These are phyloP conservation scores for Trichoderma pleuroti DNA, from an alignment of 2,329 filamentous ascomycete species.

Conservation along the genomic window DNA sequence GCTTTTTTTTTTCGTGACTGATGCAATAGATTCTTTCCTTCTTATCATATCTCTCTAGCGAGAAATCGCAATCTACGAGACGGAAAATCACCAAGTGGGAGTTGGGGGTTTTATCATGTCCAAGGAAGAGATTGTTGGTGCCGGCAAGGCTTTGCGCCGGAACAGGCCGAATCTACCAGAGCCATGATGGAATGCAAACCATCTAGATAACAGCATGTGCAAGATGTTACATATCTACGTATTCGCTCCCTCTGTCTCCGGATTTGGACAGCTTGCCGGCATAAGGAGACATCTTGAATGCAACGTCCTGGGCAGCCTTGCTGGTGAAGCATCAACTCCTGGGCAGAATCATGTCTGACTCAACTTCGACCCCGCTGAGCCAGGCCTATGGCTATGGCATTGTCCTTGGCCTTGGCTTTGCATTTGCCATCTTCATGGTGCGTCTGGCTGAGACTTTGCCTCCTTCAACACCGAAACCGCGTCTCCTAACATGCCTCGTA, in stretches of 20 bases:
- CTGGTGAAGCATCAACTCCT: not conserved
- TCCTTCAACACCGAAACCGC: too few relatives aligned
- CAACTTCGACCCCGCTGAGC: constrained; percentile 37
- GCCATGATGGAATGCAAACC: not conserved
- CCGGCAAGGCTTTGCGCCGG: not conserved
- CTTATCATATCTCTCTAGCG: not conserved
- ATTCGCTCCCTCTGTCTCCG: not conserved
- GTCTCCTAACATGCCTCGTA: not conserved
- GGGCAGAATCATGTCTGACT: constrained; percentile 6
- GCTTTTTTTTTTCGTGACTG: not conserved
- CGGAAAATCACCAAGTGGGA: not conserved
- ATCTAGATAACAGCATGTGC: not conserved
- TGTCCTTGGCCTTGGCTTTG: constrained; percentile 68
- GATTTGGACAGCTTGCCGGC: not conserved
- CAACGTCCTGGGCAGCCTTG: not conserved
- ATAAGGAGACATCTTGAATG: not conserved
- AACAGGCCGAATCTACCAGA: not conserved
- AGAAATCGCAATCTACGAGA: not conserved
- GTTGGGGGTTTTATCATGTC: not conserved
- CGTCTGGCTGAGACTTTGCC: not conserved
- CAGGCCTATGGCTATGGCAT: constrained; percentile 75
- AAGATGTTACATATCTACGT: not conserved
- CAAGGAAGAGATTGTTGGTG: not conserved
- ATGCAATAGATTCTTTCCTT: not conserved
- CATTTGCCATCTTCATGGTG: constrained; percentile 69